These are phyloP conservation scores for Dryas drummondii DNA, from an alignment of 306 rosid species.

Conservation along the genomic window DNA sequence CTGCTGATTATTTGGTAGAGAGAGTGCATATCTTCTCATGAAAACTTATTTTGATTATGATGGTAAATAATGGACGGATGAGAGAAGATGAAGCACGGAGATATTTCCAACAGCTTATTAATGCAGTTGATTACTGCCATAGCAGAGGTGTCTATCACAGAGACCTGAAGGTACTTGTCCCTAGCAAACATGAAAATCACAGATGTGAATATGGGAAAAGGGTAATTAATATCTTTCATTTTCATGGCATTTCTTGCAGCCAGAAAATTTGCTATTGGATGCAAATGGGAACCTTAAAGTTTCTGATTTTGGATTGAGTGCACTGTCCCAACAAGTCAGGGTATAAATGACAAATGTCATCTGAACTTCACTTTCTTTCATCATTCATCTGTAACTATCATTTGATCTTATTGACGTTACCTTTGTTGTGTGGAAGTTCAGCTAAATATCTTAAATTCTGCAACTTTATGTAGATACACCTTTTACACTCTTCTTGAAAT, in stretches of 20 bases:
- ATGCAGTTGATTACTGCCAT: conserved; percentile 97
- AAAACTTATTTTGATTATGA: conserved; percentile 15
- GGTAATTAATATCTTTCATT: not conserved
- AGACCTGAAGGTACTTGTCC: conserved; percentile 74
- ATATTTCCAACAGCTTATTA: conserved; percentile 97
- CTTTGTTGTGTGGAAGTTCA: conserved; percentile 5
- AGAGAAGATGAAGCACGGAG: conserved; percentile 82
- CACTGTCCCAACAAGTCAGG: conserved; percentile 92
- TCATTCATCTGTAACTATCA: conserved; percentile 13
- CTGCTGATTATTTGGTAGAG: conserved; percentile 6
- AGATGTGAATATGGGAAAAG: not conserved
- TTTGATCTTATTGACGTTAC: conserved; percentile 19
- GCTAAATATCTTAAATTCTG: not conserved
- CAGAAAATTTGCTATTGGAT: conserved; percentile 92
- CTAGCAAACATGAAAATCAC: not conserved
- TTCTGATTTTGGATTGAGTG: conserved; percentile 97
- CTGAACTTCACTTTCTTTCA: conserved; percentile 24
- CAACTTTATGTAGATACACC: not conserved
- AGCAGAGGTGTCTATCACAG: conserved; percentile 98
- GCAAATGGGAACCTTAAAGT: conserved; percentile 81
- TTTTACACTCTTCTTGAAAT: not conserved
- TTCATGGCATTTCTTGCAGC: conserved; percentile 49
- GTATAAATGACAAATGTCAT: conserved; percentile 42
- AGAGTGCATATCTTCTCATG: conserved; percentile 23
- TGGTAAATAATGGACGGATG: conserved; percentile 98